Evolutionary conservation across 2,329 filamentous ascomycete species (phyloP).

Genomic region (Ophioceras dolichostomum): DNA sequence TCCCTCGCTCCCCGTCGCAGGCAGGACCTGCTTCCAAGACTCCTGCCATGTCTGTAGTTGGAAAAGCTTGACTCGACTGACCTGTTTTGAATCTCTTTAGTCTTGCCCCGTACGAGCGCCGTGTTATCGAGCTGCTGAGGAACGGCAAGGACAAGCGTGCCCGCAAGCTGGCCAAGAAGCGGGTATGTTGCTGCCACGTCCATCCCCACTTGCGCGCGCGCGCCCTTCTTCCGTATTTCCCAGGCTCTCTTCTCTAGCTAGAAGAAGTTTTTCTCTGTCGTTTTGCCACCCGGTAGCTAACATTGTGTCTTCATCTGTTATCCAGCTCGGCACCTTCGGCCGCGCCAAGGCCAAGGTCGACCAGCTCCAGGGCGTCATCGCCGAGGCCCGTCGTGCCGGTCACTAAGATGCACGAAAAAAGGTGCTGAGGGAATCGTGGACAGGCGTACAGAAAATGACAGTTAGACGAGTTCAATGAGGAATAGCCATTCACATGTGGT

Average conservation of each 20-base stretch:
- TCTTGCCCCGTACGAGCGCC: conserved; percentile 92
- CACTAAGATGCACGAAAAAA: conserved; percentile 44
- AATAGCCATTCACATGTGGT: too few relatives aligned
- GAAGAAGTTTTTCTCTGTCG: too few relatives aligned
- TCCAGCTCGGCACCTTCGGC: conserved; percentile 90
- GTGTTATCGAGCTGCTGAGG: conserved; percentile 96
- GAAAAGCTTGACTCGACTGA: too few relatives aligned
- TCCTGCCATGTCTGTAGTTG: background rate
- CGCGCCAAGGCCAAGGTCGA: conserved; percentile 99
- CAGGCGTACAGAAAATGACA: too few relatives aligned
- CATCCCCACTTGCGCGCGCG: background rate
- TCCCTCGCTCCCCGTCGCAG: too few relatives aligned
- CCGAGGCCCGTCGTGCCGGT: conserved; percentile 67
- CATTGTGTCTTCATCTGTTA: conserved; percentile 13
- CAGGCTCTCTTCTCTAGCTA: background rate
- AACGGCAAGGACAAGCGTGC: conserved; percentile 99
- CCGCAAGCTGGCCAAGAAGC: conserved; percentile 98
- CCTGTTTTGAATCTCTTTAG: too few relatives aligned
- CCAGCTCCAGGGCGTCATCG: conserved; percentile 95
- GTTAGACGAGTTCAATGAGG: too few relatives aligned
- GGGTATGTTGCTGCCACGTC: conserved; percentile 53
- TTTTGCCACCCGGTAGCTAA: too few relatives aligned
- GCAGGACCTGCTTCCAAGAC: too few relatives aligned
- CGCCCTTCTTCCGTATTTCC: background rate
- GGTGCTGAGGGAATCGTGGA: too few relatives aligned